Evolutionary conservation across 1,284 basidiomycete species (phyloP).

Genomic region (Ceratobasidium sp.): DNA sequence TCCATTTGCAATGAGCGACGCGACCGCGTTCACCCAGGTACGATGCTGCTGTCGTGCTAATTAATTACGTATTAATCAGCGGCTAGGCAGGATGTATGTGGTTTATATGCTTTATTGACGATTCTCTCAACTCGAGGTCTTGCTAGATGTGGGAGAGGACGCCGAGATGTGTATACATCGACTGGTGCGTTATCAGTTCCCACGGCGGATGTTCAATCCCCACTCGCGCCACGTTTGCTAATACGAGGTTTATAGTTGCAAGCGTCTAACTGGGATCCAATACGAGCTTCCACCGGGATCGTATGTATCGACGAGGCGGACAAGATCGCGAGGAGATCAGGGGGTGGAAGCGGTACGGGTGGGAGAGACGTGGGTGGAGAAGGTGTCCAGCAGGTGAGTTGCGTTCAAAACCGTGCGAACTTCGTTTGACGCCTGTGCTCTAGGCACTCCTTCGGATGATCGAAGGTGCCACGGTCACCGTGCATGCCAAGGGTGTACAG

Average conservation of each 20-base stretch:
- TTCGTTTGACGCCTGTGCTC: background rate
- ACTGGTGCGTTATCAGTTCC: conserved; percentile 57
- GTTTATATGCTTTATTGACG: conserved; percentile 27
- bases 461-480: conserved; percentile 85
- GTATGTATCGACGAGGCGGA: conserved; percentile 97
- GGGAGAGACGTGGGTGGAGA: conserved; percentile 94
- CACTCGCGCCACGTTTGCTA: background rate
- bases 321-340: conserved; percentile 71
- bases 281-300: conserved; percentile 84
- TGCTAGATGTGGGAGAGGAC: conserved; percentile 88
- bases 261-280: conserved; percentile 86
- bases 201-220: conserved; percentile 1
- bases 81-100: conserved; percentile 76
- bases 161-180: conserved; percentile 89
- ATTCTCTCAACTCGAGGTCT: conserved; percentile 35
- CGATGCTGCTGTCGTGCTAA: conserved; percentile 38
- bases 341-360: conserved; percentile 51
- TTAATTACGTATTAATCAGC: background rate
- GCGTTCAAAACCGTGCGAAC: background rate
- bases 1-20: conserved; percentile 87
- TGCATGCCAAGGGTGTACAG: conserved; percentile 67
- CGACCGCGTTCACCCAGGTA: conserved; percentile 82
- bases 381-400: conserved; percentile 83
- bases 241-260: conserved; percentile 63
- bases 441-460: conserved; percentile 82